Evolutionary conservation across 192 early-diverging fungal species (phyloP), one percentile per base, ranked within the genome.

Genomic region (Gonapodya sp.): DNA sequence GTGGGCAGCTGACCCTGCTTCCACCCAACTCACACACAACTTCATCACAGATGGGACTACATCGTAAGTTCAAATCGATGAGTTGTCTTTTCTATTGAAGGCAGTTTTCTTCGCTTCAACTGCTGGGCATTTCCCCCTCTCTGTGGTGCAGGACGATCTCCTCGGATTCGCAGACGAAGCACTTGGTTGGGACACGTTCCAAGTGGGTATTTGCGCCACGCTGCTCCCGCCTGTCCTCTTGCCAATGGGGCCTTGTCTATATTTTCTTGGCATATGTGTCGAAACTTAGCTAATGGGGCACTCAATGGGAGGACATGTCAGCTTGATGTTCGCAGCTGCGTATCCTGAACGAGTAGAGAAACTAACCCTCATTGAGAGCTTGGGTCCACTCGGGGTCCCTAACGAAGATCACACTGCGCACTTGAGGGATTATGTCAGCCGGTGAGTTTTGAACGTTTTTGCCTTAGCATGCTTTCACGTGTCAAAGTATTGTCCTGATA

Each of bases 261-360:
- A 64, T 24, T 64, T 64, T 64, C 24, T 8, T 16, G 8, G 46
- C 8, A 24, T 16, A 64, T 64, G 46, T 64, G 8, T 64, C 8
- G 46, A 64, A 64, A 64, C n/a, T n/a, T n/a, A 64, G 46, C 24
- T 64, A 64, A 64, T 64, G 24, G 46, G 46, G 8, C 46, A 64
- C 46, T 64, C 75, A 16, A 77, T 18, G 75, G 75, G 75, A 18
- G 75, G 75, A 14, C 75, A 77, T 33, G 34, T 32, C 75, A 31
- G 18, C 8, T 14, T 77, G 8, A 18, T 77, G 30, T 32, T 77
- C 75, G 16, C 75, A 14, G 75, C 75, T 34, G 75, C 75, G 8
- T 77, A 77, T 34, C 75, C 75, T 2, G 34, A 77, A 14, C 75
- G 18, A 8, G 14, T 77, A 14, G 18, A 18, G 30, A 18, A 77